These are phyloP conservation scores for Eucalyptus leucophloia DNA, from an alignment of 345 rosid genomes.

Conservation along the genomic window DNA sequence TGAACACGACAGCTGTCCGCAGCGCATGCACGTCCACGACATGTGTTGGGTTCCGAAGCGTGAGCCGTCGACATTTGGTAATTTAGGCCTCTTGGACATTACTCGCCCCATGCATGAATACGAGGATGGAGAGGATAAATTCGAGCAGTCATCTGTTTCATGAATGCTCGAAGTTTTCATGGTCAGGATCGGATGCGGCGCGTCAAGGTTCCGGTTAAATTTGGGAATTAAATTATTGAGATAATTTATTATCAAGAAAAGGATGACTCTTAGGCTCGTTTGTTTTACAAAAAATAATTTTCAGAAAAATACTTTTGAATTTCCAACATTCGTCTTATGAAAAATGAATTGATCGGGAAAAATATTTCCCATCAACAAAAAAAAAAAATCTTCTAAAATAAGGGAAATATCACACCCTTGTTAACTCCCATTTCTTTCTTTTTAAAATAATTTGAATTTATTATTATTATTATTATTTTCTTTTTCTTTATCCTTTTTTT, in stretches of 20 bases:
- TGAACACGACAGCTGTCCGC: neutral
- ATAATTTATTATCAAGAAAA: no score
- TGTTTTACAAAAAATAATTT: no score
- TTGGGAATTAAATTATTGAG: neutral
- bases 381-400: no score
- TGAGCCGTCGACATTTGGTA: neutral
- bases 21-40: neutral
- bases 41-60: neutral
- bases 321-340: no score
- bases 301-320: no score
- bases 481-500: accelerated
- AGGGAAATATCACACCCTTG: no score
- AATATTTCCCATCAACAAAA: no score
- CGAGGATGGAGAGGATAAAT: neutral
- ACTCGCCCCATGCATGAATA: neutral
- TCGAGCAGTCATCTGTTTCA: neutral
- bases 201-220: neutral
- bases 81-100: neutral
- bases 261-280: no score
- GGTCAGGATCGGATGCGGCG: neutral
- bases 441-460: no score
- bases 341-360: no score
- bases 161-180: neutral
- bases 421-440: no score
- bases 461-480: no score